phyloP scores from a whole-genome alignment of 2,329 filamentous ascomycete genomes.

The Colletotrichum costaricense region DNA sequence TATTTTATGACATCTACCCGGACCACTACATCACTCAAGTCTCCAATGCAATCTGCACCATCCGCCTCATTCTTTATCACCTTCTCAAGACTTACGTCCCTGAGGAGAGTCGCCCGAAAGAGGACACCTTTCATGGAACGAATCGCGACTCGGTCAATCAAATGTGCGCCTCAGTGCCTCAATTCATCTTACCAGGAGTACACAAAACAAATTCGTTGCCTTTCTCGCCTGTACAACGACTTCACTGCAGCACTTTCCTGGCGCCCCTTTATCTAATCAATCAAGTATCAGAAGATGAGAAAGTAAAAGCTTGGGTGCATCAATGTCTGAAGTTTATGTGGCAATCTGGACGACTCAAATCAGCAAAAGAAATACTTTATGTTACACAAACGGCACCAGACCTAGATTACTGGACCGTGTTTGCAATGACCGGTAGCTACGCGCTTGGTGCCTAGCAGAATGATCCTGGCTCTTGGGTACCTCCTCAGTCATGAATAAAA shows the following conservation, averaged over 20 bases:
- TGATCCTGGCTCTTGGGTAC: too few relatives aligned
- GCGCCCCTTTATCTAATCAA: slow-evolving; percentile 37
- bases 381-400: slow-evolving; percentile 19
- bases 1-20: slow-evolving; percentile 37
- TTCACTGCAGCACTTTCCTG: slow-evolving; percentile 38
- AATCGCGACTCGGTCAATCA: not conserved
- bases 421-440: slow-evolving; percentile 41
- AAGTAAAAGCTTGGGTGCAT: slow-evolving; percentile 32
- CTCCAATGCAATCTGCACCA: slow-evolving; percentile 38
- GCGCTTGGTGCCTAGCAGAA: slow-evolving; percentile 37
- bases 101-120: not conserved
- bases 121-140: not conserved
- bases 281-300: slow-evolving; percentile 24
- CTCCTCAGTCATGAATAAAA: too few relatives aligned
- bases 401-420: slow-evolving; percentile 39
- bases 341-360: slow-evolving; percentile 30
- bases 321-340: slow-evolving; percentile 35
- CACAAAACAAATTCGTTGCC: slow-evolving; percentile 25
- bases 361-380: slow-evolving; percentile 32
- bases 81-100: slow-evolving; percentile 13
- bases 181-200: slow-evolving; percentile 33
- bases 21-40: slow-evolving; percentile 39
- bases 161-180: slow-evolving; percentile 38
- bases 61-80: slow-evolving; percentile 37
- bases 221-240: slow-evolving; percentile 36